A percentile compares a stretch with the other conserved stretches of the same genome.
These are phyloP conservation scores for Fusarium udum DNA, from an alignment of 2,329 filamentous ascomycete species.

Conservation along the genomic window DNA sequence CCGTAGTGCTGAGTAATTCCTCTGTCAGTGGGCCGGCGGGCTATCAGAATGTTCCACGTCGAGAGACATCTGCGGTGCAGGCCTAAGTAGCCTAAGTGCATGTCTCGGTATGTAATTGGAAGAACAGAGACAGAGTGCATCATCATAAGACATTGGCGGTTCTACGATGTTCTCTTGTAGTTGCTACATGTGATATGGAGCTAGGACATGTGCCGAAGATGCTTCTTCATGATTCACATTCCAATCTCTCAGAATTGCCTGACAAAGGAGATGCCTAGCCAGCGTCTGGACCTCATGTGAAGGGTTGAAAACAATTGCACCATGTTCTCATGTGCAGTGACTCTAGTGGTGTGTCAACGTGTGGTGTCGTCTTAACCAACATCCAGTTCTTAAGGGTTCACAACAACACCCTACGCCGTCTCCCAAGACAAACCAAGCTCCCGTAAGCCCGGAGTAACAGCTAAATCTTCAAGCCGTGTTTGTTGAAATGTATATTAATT, in stretches of 20 bases:
- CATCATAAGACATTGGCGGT: not conserved
- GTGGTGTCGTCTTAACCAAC: not conserved
- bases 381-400: not conserved
- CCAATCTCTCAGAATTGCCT: not conserved
- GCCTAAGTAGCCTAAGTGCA: not conserved
- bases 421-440: not conserved
- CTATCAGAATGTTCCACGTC: constrained; percentile 14
- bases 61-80: not conserved
- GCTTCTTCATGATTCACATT: not conserved
- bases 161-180: not conserved
- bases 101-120: not conserved
- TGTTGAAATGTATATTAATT: not conserved
- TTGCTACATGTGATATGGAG: not conserved
- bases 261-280: not conserved
- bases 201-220: not conserved
- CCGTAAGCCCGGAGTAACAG: not conserved
- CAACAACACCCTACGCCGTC: not conserved
- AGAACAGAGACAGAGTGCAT: not conserved
- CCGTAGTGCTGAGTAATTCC: not conserved
- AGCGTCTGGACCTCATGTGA: not conserved
- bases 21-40: constrained; percentile 8
- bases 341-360: not conserved
- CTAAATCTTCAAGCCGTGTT: not conserved
- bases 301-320: not conserved
- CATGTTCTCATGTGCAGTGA: not conserved